A percentile compares a stretch with the other conserved stretches of the same genome.
Conservation (phyloP, 495 filamentous ascomycete species). For the Venustampulla echinocandica region DNA sequence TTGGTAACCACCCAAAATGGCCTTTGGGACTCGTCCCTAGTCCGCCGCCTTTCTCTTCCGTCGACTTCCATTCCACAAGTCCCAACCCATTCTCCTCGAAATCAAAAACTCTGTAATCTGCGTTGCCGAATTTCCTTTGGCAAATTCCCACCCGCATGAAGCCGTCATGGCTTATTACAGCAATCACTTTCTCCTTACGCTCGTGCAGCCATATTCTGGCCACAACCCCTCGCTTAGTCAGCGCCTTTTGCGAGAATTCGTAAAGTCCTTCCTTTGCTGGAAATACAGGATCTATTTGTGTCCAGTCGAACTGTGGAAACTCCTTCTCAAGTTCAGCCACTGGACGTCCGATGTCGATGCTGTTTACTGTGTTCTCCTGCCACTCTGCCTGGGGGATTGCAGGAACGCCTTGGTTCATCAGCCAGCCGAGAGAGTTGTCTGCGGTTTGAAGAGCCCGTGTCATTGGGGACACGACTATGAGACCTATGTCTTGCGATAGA, state of each 20-base stretch:
- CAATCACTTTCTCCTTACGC: constrained; percentile 47
- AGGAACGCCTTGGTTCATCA: constrained; percentile 40
- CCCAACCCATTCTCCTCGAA: constrained; percentile 33
- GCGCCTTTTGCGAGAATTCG: constrained; percentile 33
- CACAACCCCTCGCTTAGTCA: constrained; percentile 37
- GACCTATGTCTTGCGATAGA: constrained; percentile 35
- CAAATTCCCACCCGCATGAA: constrained; percentile 42
- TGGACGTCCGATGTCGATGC: constrained; percentile 44
- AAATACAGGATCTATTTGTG: constrained; percentile 39
- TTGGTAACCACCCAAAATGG: neutral
- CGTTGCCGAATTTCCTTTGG: constrained; percentile 43
- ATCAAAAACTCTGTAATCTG: constrained; percentile 51
- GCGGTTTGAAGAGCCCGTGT: constrained; percentile 47
- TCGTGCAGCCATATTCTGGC: constrained; percentile 34
- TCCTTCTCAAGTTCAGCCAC: constrained; percentile 29
- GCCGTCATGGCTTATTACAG: constrained; percentile 49
- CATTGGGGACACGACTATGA: constrained; percentile 48
- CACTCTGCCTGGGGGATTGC: constrained; percentile 40
- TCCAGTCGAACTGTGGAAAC: constrained; percentile 44
- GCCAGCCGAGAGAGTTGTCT: constrained; percentile 34
- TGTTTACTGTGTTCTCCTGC: constrained; percentile 46
- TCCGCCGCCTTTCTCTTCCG: constrained; percentile 16
- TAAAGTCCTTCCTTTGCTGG: constrained; percentile 47
- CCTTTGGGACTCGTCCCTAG: constrained; percentile 4
- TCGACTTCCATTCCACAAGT: constrained; percentile 34